phyloP scores from a whole-genome alignment of 352 stramenopile genomes.

The Peronosclerospora sorghi region DNA sequence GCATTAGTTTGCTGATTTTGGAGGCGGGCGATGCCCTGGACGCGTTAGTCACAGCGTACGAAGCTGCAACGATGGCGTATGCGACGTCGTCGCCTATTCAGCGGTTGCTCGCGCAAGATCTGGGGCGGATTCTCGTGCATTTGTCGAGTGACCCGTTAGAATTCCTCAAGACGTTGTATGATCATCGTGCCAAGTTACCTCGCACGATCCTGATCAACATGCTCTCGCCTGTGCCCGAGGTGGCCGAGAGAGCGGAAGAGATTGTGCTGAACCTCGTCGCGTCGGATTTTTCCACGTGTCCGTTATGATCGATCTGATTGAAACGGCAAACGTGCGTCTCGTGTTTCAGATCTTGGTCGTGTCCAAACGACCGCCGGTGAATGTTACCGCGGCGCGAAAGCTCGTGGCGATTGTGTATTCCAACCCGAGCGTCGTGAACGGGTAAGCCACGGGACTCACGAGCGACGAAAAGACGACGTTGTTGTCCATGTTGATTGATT shows the following conservation, averaged over 20 bases:
- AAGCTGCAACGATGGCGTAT: constrained; percentile 32
- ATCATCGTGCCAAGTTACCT: constrained; percentile 54
- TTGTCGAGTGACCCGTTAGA: constrained; percentile 63
- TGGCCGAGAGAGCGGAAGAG: constrained; percentile 51
- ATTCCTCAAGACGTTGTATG: constrained; percentile 77
- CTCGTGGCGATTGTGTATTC: constrained; percentile 76
- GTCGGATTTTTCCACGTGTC: constrained; percentile 72
- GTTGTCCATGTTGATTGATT: constrained; percentile 56
- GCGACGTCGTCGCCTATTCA: constrained; percentile 16
- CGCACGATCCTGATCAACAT: constrained; percentile 55
- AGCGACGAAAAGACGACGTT: constrained; percentile 41
- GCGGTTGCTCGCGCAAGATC: constrained; percentile 34
- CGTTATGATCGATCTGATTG: constrained; percentile 70
- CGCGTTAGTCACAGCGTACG: constrained; percentile 47
- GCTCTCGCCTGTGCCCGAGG: constrained; percentile 32
- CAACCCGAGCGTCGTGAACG: constrained; percentile 36
- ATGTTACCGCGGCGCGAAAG: constrained; percentile 58
- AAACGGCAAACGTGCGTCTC: constrained; percentile 43
- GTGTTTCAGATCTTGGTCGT: constrained; percentile 51
- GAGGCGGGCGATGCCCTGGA: constrained; percentile 26
- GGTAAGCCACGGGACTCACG: constrained; percentile 36
- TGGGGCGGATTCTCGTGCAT: constrained; percentile 50
- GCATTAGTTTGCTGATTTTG: no score
- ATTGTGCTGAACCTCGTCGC: constrained; percentile 68
- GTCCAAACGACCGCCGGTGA: constrained; percentile 39